Evolutionary conservation across 768 basidiomycete genomes (phyloP).

Genomic region (Mycena filopes): DNA sequence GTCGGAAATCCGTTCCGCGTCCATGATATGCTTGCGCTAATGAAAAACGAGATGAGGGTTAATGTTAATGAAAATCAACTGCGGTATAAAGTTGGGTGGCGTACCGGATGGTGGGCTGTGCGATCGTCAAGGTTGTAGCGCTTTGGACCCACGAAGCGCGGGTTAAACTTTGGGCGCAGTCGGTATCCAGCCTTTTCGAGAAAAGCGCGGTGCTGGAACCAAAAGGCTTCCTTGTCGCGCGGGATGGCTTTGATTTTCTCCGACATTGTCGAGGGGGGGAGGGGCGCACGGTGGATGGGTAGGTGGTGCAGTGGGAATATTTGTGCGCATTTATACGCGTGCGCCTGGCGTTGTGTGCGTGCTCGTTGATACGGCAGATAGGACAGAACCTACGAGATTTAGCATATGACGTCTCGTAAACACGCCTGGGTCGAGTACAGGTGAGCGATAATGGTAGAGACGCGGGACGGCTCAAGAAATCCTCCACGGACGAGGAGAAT

Average conservation of each 20-base stretch:
- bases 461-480: no score
- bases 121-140: constrained; percentile 26
- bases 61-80: neutral
- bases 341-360: constrained; percentile 22
- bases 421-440: no score
- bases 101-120: constrained; percentile 30
- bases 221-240: constrained; percentile 26
- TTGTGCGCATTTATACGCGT: constrained; percentile 9
- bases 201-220: constrained; percentile 30
- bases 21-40: constrained; percentile 30
- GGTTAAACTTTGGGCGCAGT: constrained; percentile 29
- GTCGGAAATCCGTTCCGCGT: constrained; percentile 28
- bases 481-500: no score
- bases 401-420: no score
- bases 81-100: neutral
- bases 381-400: neutral
- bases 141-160: constrained; percentile 23
- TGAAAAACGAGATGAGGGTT: constrained; percentile 4
- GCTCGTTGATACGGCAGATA: constrained; percentile 4
- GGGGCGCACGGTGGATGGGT: neutral
- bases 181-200: constrained; percentile 31
- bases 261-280: constrained; percentile 6
- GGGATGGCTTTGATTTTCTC: constrained; percentile 15
- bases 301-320: constrained; percentile 16
- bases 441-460: no score